These are phyloP conservation scores for Wickerhamiella nectarea DNA, from an alignment of 805 yeast genomes.

Conservation along the genomic window DNA sequence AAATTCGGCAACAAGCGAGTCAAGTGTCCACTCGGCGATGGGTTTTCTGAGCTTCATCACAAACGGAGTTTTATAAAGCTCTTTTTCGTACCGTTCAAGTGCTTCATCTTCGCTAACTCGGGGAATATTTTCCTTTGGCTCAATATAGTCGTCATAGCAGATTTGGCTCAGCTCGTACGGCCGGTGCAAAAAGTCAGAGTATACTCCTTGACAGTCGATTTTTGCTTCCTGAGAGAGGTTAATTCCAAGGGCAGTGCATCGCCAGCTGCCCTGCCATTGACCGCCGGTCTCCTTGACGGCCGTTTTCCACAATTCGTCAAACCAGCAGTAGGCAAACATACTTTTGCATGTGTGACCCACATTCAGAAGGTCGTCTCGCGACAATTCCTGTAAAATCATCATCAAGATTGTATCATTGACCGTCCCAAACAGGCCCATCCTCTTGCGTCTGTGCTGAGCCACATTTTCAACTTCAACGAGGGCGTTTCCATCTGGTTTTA, in stretches of 20 bases:
- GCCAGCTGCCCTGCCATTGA: slow-evolving; percentile 74
- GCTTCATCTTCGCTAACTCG: background rate
- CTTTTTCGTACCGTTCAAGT: slow-evolving; percentile 14
- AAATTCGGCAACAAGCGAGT: slow-evolving; percentile 37
- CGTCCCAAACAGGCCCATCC: slow-evolving; percentile 25
- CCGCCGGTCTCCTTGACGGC: slow-evolving; percentile 29
- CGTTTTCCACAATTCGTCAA: slow-evolving; percentile 73
- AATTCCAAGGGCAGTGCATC: slow-evolving; percentile 39
- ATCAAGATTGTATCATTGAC: slow-evolving; percentile 55
- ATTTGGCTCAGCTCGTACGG: slow-evolving; percentile 74
- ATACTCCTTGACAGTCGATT: slow-evolving; percentile 30
- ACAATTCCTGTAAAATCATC: slow-evolving; percentile 37
- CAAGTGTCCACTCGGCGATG: slow-evolving; percentile 59
- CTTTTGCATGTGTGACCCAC: slow-evolving; percentile 50
- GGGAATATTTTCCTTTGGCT: slow-evolving; percentile 21
- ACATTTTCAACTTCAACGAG: slow-evolving; percentile 26
- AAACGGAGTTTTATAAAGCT: slow-evolving; percentile 49
- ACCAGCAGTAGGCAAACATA: slow-evolving; percentile 56
- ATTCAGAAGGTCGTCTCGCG: slow-evolving; percentile 36
- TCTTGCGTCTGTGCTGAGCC: slow-evolving; percentile 11
- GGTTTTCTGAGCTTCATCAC: slow-evolving; percentile 31
- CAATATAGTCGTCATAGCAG: slow-evolving; percentile 39
- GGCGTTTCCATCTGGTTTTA: slow-evolving; percentile 63
- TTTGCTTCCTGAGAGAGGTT: slow-evolving; percentile 12
- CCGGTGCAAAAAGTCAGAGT: slow-evolving; percentile 65